Evolutionary conservation across 352 stramenopile species (phyloP).

Genomic region (Achlya hypogyna): DNA sequence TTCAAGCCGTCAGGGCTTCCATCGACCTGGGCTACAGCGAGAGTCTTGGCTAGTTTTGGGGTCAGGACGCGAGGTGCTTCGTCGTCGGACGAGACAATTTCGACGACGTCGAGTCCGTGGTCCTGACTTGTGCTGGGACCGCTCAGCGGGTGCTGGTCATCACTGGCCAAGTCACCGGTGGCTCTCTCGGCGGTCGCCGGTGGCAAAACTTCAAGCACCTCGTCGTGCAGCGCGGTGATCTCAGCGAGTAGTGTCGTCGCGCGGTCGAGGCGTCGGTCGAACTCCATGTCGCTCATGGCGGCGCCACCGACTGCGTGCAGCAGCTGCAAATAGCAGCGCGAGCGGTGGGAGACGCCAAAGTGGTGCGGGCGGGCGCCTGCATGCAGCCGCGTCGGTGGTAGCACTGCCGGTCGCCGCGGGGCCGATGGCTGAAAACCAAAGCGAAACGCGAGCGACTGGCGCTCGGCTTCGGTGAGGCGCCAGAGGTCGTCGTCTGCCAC

Average conservation of each 20-base stretch:
- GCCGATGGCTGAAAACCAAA: not conserved
- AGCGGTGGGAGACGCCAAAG: not conserved
- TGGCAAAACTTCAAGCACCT: no score
- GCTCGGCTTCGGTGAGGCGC: conserved; percentile 1
- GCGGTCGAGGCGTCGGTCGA: not conserved
- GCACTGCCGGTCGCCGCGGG: not conserved
- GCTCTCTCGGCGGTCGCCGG: no score
- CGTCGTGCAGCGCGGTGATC: no score
- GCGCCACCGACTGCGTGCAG: not conserved
- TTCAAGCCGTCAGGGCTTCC: no score
- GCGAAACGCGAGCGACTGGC: not conserved
- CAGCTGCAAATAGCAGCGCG: conserved; percentile 10
- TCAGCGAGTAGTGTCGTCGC: not conserved
- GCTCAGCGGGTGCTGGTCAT: no score
- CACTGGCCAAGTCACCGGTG: no score
- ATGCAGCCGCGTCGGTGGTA: not conserved
- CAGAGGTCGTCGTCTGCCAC: not conserved
- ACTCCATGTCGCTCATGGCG: not conserved
- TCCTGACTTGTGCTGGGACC: no score
- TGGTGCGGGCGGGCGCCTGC: not conserved
- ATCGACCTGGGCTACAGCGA: no score
- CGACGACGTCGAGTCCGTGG: no score
- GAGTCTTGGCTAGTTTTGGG: no score
- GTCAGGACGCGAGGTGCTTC: no score
- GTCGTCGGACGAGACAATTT: no score